These are phyloP conservation scores for Tricholoma sp. DNA, from an alignment of 768 basidiomycete genomes.

Conservation along the genomic window DNA sequence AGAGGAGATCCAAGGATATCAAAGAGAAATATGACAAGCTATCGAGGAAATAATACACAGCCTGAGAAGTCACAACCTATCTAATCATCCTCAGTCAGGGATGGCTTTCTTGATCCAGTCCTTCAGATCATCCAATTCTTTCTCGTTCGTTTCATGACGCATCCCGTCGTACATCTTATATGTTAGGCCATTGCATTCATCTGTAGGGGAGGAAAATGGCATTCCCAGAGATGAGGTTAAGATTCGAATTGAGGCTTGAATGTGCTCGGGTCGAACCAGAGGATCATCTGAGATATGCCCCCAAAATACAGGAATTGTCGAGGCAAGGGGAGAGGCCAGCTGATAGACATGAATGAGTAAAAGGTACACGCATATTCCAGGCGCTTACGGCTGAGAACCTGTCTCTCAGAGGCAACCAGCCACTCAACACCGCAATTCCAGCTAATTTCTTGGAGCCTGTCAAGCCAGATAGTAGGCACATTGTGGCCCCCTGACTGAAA, in stretches of 20 bases:
- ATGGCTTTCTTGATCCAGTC: constrained; percentile 63
- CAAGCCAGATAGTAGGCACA: constrained; percentile 73
- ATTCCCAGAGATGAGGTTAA: constrained; percentile 53
- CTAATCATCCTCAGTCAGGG: constrained; percentile 19
- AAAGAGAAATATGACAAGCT: background rate
- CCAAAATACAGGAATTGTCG: constrained; percentile 75
- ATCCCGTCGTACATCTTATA: constrained; percentile 67
- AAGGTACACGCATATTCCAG: background rate
- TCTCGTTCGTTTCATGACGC: constrained; percentile 56
- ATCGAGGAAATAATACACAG: background rate
- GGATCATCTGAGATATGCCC: constrained; percentile 79
- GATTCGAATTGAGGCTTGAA: constrained; percentile 49
- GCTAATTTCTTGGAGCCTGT: constrained; percentile 63
- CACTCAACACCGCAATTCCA: constrained; percentile 69
- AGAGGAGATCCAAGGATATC: background rate
- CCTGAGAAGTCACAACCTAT: background rate
- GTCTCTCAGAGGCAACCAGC: constrained; percentile 67
- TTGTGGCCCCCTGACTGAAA: constrained; percentile 82
- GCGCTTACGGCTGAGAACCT: constrained; percentile 60
- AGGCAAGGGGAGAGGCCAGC: constrained; percentile 59
- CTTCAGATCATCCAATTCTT: constrained; percentile 69
- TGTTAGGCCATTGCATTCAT: constrained; percentile 49
- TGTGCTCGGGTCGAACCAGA: constrained; percentile 57
- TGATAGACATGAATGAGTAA: constrained; percentile 19
- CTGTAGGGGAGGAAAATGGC: constrained; percentile 31